Percentiles rank a stretch among this genome's conserved stretches.
Evolutionary conservation across 768 basidiomycete species (phyloP).

Genomic region (Mycena olivaceomarginata): DNA sequence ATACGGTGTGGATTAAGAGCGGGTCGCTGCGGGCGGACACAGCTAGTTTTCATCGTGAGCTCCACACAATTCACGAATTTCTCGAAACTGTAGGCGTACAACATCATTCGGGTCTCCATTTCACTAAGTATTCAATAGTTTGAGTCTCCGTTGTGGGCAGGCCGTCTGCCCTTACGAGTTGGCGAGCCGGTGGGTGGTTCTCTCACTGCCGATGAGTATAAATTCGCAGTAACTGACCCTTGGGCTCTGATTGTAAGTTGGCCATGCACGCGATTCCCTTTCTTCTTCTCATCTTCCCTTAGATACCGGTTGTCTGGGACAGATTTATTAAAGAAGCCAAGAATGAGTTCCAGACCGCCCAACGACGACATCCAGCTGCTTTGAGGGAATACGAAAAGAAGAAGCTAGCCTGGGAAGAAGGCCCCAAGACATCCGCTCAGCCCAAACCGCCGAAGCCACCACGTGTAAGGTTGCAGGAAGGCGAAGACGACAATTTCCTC

Average conservation of each 20-base stretch:
- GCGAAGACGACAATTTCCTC: constrained; percentile 43
- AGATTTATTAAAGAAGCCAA: neutral
- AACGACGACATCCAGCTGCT: neutral
- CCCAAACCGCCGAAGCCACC: neutral
- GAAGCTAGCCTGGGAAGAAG: neutral
- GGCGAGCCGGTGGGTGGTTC: too few species aligned
- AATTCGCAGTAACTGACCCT: too few species aligned
- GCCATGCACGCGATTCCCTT: neutral
- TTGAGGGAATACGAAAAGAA: neutral
- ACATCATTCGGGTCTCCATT: too few species aligned
- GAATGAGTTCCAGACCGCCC: neutral
- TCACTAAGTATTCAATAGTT: too few species aligned
- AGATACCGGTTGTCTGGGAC: constrained; percentile 45
- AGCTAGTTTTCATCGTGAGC: neutral
- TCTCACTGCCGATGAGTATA: too few species aligned
- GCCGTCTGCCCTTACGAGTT: too few species aligned
- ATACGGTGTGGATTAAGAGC: constrained; percentile 1
- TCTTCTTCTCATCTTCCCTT: neutral
- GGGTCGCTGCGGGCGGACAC: neutral
- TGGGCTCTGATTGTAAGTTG: too few species aligned
- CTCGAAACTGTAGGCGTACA: too few species aligned
- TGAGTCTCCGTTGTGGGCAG: too few species aligned
- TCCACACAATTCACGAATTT: neutral
- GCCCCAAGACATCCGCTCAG: neutral
- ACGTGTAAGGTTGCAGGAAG: constrained; percentile 30